Percentiles rank a stretch among this genome's conserved stretches.
These are phyloP conservation scores for Talaromyces sp. DNA, from an alignment of 2,329 filamentous ascomycete species.

Conservation along the genomic window DNA sequence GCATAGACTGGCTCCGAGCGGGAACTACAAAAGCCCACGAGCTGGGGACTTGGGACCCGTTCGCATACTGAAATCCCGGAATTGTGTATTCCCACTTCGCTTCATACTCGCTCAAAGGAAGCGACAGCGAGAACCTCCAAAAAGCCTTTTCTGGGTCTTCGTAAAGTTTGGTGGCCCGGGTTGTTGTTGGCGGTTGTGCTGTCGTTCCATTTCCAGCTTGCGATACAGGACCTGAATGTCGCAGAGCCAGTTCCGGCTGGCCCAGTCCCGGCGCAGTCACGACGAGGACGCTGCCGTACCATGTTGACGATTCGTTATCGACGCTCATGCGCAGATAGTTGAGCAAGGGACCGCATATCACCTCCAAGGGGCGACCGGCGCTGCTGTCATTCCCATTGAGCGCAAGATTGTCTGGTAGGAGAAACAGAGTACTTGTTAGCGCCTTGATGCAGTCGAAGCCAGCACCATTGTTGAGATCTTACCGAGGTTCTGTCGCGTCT, in stretches of 20 bases:
- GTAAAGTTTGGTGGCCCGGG: slow-evolving; percentile 52
- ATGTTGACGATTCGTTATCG: slow-evolving; percentile 37
- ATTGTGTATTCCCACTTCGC: slow-evolving; percentile 74
- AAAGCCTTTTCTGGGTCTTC: slow-evolving; percentile 55
- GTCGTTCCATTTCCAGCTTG: slow-evolving; percentile 14
- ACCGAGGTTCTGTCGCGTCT: neutral
- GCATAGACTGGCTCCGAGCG: slow-evolving; percentile 57
- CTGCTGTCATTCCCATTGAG: neutral
- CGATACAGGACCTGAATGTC: slow-evolving; percentile 26
- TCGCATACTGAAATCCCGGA: slow-evolving; percentile 57
- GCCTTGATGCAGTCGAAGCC: neutral
- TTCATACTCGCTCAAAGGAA: slow-evolving; percentile 66
- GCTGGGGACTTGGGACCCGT: slow-evolving; percentile 48
- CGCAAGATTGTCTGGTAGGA: neutral
- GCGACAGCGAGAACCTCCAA: slow-evolving; percentile 53
- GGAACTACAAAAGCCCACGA: slow-evolving; percentile 52
- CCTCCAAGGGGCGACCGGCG: slow-evolving; percentile 25
- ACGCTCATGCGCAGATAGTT: slow-evolving; percentile 44
- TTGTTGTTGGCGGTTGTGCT: slow-evolving; percentile 15
- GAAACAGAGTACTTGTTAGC: neutral
- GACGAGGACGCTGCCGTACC: slow-evolving; percentile 81
- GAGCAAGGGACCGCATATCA: slow-evolving; percentile 44
- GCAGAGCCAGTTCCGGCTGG: slow-evolving; percentile 52
- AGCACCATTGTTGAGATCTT: neutral
- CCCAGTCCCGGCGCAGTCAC: slow-evolving; percentile 68